Evolutionary conservation across 2,329 filamentous ascomycete species (phyloP).

Genomic region (Arthrobotrys conoides): DNA sequence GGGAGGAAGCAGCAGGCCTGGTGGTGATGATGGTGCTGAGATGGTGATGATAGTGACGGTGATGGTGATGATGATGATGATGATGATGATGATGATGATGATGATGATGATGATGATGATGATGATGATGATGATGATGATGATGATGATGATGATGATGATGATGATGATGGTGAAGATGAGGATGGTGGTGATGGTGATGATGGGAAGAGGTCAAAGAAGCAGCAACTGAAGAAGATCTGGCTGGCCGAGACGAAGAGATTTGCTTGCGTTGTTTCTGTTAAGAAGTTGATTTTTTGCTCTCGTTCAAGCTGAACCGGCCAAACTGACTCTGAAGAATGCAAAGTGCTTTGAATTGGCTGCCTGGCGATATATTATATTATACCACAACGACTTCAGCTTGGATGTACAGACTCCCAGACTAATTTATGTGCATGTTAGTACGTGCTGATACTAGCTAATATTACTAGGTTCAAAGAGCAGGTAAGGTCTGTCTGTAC

Average conservation of each 20-base stretch:
- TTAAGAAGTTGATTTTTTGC: constrained; percentile 22
- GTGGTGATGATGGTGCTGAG: not conserved
- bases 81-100: not conserved
- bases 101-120: not conserved
- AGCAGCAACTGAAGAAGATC: not conserved
- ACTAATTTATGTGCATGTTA: too few relatives aligned
- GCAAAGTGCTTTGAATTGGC: not conserved
- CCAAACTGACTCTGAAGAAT: not conserved
- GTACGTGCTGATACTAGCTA: not conserved
- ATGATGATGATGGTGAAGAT: not conserved
- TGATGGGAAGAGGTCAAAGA: not conserved
- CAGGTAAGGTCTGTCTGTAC: not conserved
- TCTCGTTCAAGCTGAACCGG: not conserved
- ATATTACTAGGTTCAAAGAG: not conserved
- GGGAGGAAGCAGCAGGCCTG: not conserved
- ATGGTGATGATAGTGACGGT: not conserved
- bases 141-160: not conserved
- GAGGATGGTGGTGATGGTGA: not conserved
- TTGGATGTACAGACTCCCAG: not conserved
- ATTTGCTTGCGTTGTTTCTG: constrained; percentile 26
- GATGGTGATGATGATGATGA: not conserved
- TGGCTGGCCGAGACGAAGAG: not conserved
- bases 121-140: not conserved
- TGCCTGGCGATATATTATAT: constrained; percentile 26
- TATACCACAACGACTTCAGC: not conserved